Evolutionary conservation across 2,329 filamentous ascomycete genomes (phyloP).

Genomic region (Dissoconium aciculare): DNA sequence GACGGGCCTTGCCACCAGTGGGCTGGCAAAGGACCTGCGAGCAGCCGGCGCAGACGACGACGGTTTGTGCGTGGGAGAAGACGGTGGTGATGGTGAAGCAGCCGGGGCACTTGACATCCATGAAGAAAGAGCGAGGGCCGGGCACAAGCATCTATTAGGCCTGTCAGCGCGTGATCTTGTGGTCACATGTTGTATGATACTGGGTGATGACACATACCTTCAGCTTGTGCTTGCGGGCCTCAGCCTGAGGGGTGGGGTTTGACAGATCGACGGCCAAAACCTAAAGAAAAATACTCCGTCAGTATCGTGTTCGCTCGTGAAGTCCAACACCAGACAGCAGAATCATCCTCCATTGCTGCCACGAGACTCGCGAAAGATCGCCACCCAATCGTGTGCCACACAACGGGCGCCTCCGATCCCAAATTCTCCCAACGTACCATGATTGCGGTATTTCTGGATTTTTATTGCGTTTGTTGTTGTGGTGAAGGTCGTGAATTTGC

Average conservation of each 20-base stretch:
- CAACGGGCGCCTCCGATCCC: too few species aligned
- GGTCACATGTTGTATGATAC: too few species aligned
- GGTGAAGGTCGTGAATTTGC: background rate
- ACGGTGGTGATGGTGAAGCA: conserved; percentile 99
- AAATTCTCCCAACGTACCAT: conserved; percentile 16
- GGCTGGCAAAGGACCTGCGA: conserved; percentile 99
- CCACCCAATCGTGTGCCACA: conserved; percentile 19
- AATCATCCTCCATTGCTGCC: background rate
- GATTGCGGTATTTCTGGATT: conserved; percentile 14
- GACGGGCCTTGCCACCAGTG: conserved; percentile 95
- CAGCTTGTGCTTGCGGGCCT: conserved; percentile 99
- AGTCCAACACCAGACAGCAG: too few species aligned
- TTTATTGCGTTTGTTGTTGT: background rate
- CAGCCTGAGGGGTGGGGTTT: conserved; percentile 93
- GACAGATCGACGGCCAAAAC: conserved; percentile 99
- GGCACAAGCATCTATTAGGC: conserved; percentile 53
- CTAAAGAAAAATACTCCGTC: too few species aligned
- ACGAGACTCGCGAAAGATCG: too few species aligned
- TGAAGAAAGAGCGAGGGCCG: conserved; percentile 97
- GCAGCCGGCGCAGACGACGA: conserved; percentile 99
- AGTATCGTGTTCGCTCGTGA: too few species aligned
- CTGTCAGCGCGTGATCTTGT: conserved; percentile 4
- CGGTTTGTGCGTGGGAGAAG: conserved; percentile 99
- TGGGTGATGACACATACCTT: too few species aligned
- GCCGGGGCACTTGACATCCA: conserved; percentile 99